Conservation (phyloP, 768 basidiomycete species). For the Boletus rubroflammeus region DNA sequence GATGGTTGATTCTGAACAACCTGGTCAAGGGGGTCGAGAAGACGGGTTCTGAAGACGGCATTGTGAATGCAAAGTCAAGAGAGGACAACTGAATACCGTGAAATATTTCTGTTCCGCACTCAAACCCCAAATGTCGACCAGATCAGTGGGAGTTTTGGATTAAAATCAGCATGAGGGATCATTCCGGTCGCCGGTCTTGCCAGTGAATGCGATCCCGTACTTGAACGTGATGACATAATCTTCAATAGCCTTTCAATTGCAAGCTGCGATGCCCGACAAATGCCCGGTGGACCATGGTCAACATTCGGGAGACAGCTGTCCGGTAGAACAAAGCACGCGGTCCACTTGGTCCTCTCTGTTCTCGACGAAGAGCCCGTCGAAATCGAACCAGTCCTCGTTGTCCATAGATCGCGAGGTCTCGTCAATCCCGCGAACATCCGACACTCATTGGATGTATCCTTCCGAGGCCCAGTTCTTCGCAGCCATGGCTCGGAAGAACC, state of each 20-base stretch:
- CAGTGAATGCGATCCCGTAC: not conserved
- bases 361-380: slow-evolving; percentile 8
- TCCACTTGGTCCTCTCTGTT: slow-evolving; percentile 40
- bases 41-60: slow-evolving; percentile 64
- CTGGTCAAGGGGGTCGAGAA: slow-evolving; percentile 73
- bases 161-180: not conserved
- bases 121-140: not conserved
- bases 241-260: not conserved
- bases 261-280: slow-evolving; percentile 28
- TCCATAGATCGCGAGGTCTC: slow-evolving; percentile 78
- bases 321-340: slow-evolving; percentile 59
- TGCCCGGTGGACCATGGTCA: slow-evolving; percentile 50
- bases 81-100: not conserved
- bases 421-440: slow-evolving; percentile 74
- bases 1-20: slow-evolving; percentile 76
- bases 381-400: slow-evolving; percentile 34
- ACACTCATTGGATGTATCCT: slow-evolving; percentile 93
- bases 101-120: not conserved
- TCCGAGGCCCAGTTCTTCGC: slow-evolving; percentile 98
- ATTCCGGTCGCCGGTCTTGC: not conserved
- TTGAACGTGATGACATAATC: slow-evolving; percentile 15
- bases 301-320: slow-evolving; percentile 44
- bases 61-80: slow-evolving; percentile 26
- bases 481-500: slow-evolving; percentile 95
- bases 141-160: not conserved